phyloP scores from a whole-genome alignment of 371 early-diverging fungal species.

The Mortierella sp. region DNA sequence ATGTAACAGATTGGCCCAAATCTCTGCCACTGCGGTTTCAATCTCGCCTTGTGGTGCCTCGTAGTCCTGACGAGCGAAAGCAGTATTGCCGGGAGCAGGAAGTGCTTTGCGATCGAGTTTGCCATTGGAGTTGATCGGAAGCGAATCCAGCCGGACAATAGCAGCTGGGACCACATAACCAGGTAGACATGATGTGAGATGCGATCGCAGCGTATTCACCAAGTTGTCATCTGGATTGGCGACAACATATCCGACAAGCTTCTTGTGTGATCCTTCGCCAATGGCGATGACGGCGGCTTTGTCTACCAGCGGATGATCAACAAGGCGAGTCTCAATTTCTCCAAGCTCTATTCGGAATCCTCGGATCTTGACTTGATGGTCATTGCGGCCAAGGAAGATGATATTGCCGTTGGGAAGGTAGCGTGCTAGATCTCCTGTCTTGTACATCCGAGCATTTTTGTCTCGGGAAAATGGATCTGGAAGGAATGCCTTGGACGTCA shows the following conservation, averaged over 20 bases:
- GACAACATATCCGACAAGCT: conserved; percentile 19
- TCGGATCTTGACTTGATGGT: background rate
- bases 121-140: conserved; percentile 15
- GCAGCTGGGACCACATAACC: conserved; percentile 22
- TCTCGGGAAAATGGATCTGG: conserved; percentile 9
- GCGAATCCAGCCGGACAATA: conserved; percentile 11
- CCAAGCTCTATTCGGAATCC: background rate
- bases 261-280: conserved; percentile 5
- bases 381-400: conserved; percentile 27
- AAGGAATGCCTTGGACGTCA: conserved; percentile 24
- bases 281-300: conserved; percentile 4
- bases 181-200: background rate
- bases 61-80: conserved; percentile 2
- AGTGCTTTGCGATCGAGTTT: conserved; percentile 16
- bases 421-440: conserved; percentile 54
- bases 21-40: conserved; percentile 1
- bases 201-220: background rate
- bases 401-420: conserved; percentile 47
- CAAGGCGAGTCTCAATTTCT: background rate
- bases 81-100: background rate
- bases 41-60: conserved; percentile 6
- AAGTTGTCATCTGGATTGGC: background rate
- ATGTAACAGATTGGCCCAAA: conserved; percentile 9
- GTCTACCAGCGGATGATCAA: conserved; percentile 7
- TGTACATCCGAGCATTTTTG: conserved; percentile 37